phyloP scores from a whole-genome alignment of 176 grass and related monocot genomes.

The Triticum dicoccoides region DNA sequence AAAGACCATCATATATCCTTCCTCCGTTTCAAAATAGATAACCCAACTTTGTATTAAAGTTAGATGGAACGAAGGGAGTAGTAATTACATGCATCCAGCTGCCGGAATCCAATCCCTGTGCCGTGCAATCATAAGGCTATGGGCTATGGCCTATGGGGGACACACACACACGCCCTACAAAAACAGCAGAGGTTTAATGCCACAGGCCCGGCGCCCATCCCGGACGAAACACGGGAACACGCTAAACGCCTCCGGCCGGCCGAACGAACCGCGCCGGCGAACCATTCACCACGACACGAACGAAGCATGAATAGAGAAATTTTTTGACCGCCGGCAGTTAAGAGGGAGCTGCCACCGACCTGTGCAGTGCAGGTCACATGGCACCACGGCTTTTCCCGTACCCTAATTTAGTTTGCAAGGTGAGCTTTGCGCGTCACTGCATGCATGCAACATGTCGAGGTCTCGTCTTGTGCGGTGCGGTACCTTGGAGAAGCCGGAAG shows the following conservation, averaged over 20 bases:
- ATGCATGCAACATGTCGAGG: not conserved
- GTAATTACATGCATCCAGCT: not conserved
- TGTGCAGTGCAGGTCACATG: not conserved
- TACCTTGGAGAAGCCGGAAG: constrained; percentile 4
- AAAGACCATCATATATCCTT: not conserved
- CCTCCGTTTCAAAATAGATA: too few relatives aligned
- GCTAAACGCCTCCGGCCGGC: not conserved
- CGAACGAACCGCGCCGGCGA: not conserved
- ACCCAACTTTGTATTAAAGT: too few relatives aligned
- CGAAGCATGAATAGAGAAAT: not conserved
- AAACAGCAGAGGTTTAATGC: not conserved
- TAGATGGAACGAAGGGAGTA: too few relatives aligned
- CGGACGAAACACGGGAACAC: not conserved
- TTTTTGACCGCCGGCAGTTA: not conserved
- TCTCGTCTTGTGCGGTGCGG: not conserved
- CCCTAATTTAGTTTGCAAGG: not conserved
- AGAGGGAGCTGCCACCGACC: constrained; percentile 1
- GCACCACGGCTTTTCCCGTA: not conserved
- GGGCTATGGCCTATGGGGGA: too few relatives aligned
- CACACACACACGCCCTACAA: too few relatives aligned
- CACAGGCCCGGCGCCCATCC: not conserved
- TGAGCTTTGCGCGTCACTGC: constrained; percentile 6
- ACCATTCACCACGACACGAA: not conserved
- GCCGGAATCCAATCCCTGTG: not conserved
- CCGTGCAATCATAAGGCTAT: not conserved